Evolutionary conservation across 2,329 filamentous ascomycete genomes (phyloP), one percentile per base, ranked within the genome.

Genomic region (Hymenoscyphus scutula): DNA sequence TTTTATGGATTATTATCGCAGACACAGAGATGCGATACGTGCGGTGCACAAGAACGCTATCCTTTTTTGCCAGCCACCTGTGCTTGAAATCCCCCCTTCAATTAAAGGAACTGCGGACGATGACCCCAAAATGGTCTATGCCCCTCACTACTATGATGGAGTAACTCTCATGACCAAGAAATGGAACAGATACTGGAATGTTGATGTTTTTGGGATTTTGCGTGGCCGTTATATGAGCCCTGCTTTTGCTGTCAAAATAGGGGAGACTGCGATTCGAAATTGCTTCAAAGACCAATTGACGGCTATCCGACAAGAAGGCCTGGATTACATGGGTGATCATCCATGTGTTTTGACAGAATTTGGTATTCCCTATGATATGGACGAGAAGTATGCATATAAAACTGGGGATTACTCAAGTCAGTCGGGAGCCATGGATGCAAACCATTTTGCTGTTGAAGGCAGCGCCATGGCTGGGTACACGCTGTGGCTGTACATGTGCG

Each of bases 361-460:
- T 71, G 95, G 95, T 7, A 97, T 99, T 63, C 95, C 95, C 0
- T 99, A 97, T 74, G 95, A 99, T 74, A 98, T 99, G 96, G 94
- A 99, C 72, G 88, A 97, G 68, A 93, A 97, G 76, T 83, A 95
- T 72, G 95, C 95, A 0, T 99, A 99, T 78, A 91, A 92, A 77
- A 97, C 92, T 5, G 95, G 96, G 7, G 91, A 99, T 75, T 99
- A 97, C 76, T 89, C 90, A 53, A 97, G 91, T 71, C 95, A 99
- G 75, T 90, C 89, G 37, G 87, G 91, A 1, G 95, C 95, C 6
- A 89, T 99, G 80, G 95, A 99, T 76, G 95, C 96, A 59, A 99
- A 98, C 74, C 92, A 97, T 74, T 99, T 89, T 77, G 95, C 90
- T 0, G 82, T 97, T 0, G 95, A 99, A 77, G 91, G 91, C 0